Evolutionary conservation across 2,329 filamentous ascomycete genomes (phyloP).

Genomic region (Fusarium neocosmosporiellum): DNA sequence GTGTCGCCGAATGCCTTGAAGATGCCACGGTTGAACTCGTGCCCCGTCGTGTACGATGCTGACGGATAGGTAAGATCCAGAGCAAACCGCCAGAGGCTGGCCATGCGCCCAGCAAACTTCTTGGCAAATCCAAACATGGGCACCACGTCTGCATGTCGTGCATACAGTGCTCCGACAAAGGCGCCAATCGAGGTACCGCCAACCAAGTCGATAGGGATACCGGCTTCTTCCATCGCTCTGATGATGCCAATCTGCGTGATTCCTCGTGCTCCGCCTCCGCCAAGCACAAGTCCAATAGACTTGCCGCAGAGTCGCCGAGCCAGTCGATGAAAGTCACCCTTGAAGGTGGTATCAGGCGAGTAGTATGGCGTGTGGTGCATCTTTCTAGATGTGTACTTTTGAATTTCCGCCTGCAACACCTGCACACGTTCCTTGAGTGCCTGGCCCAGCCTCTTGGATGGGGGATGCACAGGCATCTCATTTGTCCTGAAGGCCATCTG

Average conservation of each 20-base stretch:
- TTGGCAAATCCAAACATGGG: slow-evolving; percentile 97
- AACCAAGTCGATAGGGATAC: slow-evolving; percentile 94
- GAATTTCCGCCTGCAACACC: slow-evolving; percentile 94
- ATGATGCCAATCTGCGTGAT: slow-evolving; percentile 96
- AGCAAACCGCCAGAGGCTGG: slow-evolving; percentile 98
- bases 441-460: slow-evolving; percentile 81
- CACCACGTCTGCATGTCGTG: slow-evolving; percentile 94
- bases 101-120: slow-evolving; percentile 98
- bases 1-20: slow-evolving; percentile 98
- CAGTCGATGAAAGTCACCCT: slow-evolving; percentile 95
- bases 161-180: slow-evolving; percentile 95
- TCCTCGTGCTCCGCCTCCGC: slow-evolving; percentile 91
- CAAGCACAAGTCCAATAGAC: slow-evolving; percentile 92
- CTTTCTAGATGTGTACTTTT: slow-evolving; percentile 96
- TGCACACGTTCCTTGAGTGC: slow-evolving; percentile 93
- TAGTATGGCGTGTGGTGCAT: slow-evolving; percentile 91
- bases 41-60: slow-evolving; percentile 95
- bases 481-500: slow-evolving; percentile 91
- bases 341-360: slow-evolving; percentile 90
- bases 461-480: slow-evolving; percentile 79
- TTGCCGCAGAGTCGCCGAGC: slow-evolving; percentile 92
- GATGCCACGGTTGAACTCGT: slow-evolving; percentile 98
- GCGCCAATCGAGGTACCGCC: slow-evolving; percentile 96
- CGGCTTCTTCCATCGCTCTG: slow-evolving; percentile 92
- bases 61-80: slow-evolving; percentile 96